Base-by-base conservation (phyloP, 1,139 yeast species). In the Candida smagusa region DNA sequence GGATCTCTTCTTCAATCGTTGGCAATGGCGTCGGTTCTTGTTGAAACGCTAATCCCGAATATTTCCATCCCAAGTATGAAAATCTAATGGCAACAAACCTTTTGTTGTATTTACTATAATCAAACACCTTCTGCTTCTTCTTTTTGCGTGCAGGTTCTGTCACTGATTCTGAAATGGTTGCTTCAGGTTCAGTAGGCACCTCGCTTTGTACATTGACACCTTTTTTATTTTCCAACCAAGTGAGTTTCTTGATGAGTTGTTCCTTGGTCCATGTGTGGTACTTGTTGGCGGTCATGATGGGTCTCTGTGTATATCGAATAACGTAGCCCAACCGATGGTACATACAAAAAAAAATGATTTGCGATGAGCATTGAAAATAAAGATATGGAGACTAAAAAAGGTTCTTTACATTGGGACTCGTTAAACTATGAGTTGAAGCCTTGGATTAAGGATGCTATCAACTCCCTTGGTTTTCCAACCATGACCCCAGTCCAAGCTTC, bases 401-500 rank as follows among this genome's bases (percentile, higher is more conserved):
- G 63, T 12, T 61, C 72, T n/a, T 59, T 70, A 37, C 49, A 53
- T 21, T 71, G 76, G 76, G 59, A 54, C 3, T 60, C 59, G 34
- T 54, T 71, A 41, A 53, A 61, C 38, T 50, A 45, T 40, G 61
- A 61, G 23, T 58, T 71, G 28, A 65, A 65, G 39, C 74, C 75
- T 6, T 71, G 77, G 77, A 48, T 71, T 23, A 49, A 52, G 52
- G 84, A 81, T 3, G 95, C 96, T 2, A 72, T 90, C 22, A 63
- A 65, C 12, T 77, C 90, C 2, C 61, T 84, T 47, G 97, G 96
- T 2, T 90, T 77, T 55, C 75, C 78, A 2, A 64, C 77, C 11
- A 89, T 92, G 97, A 92, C 99, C 0, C 97, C 99, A 0, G 98
- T 92, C 0, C 99, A 92, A 57, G 98, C 98, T 0, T 80, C 97